Conservation (phyloP, 345 rosid genomes). For the Capsella bursapastoris region DNA sequence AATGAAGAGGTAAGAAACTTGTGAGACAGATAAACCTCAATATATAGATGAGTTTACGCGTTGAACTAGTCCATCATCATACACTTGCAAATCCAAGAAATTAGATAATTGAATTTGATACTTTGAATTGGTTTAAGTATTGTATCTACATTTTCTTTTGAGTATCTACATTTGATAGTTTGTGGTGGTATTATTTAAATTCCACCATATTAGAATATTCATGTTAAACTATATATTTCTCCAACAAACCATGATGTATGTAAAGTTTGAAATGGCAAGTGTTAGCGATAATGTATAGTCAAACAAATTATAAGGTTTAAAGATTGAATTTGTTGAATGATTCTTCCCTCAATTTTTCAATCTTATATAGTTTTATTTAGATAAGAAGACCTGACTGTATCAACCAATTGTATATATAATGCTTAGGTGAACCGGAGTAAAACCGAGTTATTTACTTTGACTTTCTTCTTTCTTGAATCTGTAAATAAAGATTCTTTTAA, state of each 20-base stretch:
- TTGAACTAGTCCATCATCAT: background rate
- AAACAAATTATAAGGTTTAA: background rate
- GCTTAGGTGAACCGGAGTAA: no score
- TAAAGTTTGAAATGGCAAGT: constrained; percentile 15
- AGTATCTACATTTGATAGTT: no score
- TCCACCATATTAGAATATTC: background rate
- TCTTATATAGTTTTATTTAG: background rate
- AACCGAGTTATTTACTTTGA: no score
- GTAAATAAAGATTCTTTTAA: background rate
- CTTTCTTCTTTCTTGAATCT: background rate
- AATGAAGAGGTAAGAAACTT: constrained; percentile 1
- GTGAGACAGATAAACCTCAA: background rate
- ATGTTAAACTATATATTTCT: no score
- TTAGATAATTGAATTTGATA: background rate
- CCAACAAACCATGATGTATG: background rate
- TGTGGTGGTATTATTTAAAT: background rate
- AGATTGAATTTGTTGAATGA: background rate
- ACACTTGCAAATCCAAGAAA: background rate
- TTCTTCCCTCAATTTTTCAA: background rate
- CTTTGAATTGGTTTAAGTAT: background rate
- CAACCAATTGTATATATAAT: background rate
- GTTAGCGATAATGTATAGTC: background rate
- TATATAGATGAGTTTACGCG: constrained; percentile 20
- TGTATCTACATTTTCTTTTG: background rate
- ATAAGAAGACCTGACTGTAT: background rate